Conservation (phyloP, 2,329 filamentous ascomycete genomes). For the Diaporthe australafricana region DNA sequence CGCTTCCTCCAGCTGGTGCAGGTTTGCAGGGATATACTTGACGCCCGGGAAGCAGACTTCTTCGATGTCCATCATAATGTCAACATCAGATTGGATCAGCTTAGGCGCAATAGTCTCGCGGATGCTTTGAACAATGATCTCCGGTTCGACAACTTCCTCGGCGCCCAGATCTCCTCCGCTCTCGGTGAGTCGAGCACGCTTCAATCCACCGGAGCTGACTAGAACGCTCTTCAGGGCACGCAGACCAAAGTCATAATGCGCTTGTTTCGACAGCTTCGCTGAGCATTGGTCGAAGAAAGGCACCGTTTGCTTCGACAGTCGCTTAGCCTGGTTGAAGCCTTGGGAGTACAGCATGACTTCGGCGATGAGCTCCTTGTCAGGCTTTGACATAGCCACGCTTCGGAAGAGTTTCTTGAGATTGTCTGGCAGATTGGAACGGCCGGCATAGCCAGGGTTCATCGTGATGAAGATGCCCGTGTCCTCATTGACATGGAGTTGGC, state of each 20-base stretch:
- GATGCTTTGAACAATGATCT: slow-evolving; percentile 98
- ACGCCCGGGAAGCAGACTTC: slow-evolving; percentile 90
- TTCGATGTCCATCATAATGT: slow-evolving; percentile 88
- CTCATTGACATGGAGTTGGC: slow-evolving; percentile 87
- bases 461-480: slow-evolving; percentile 99
- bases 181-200: slow-evolving; percentile 80
- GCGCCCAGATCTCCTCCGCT: slow-evolving; percentile 68
- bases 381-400: slow-evolving; percentile 99
- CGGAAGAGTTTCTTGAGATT: slow-evolving; percentile 99
- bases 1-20: slow-evolving; percentile 81
- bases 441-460: slow-evolving; percentile 99
- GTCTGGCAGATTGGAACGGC: slow-evolving; percentile 96
- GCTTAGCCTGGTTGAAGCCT: slow-evolving; percentile 96
- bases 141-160: slow-evolving; percentile 86
- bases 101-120: slow-evolving; percentile 99
- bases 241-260: slow-evolving; percentile 98
- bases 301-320: slow-evolving; percentile 93
- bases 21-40: slow-evolving; percentile 89
- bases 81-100: slow-evolving; percentile 90
- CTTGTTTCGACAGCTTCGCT: slow-evolving; percentile 87
- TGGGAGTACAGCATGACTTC: slow-evolving; percentile 99
- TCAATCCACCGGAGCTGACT: slow-evolving; percentile 95
- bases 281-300: slow-evolving; percentile 97
- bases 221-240: slow-evolving; percentile 98
- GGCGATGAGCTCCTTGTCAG: slow-evolving; percentile 98